phyloP scores from a whole-genome alignment of 129 eudicot species.

The Calendula officinalis region DNA sequence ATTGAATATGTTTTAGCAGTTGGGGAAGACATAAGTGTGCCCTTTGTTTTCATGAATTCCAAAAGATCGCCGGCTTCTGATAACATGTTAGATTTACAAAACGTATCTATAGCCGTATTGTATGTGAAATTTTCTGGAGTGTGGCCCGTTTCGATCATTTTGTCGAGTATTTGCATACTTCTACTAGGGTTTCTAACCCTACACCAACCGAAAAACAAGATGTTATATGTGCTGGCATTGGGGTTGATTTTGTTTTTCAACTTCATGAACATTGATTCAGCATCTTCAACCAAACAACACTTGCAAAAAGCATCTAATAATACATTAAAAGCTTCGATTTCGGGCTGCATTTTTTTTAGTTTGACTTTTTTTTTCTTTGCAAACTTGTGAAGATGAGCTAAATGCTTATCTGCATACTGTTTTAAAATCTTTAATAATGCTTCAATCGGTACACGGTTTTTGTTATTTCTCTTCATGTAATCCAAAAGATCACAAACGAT shows the following conservation, averaged over 20 bases:
- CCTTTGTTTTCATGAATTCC: slow-evolving; percentile 67
- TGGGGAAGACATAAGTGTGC: slow-evolving; percentile 70
- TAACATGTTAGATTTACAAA: slow-evolving; percentile 77
- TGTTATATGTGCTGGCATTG: slow-evolving; percentile 58
- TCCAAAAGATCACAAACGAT: slow-evolving; percentile 74
- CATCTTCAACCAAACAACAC: slow-evolving; percentile 71
- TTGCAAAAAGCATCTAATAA: slow-evolving; percentile 78
- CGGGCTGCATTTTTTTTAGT: slow-evolving; percentile 65
- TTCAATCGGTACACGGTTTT: slow-evolving; percentile 57
- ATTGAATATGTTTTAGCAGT: slow-evolving; percentile 82
- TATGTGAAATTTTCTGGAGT: slow-evolving; percentile 81
- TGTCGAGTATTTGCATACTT: slow-evolving; percentile 61
- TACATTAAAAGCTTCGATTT: slow-evolving; percentile 65
- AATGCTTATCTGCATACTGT: slow-evolving; percentile 68
- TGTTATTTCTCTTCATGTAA: slow-evolving; percentile 65
- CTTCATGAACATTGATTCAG: slow-evolving; percentile 57
- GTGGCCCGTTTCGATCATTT: slow-evolving; percentile 65
- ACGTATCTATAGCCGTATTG: slow-evolving; percentile 80
- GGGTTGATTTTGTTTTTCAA: slow-evolving; percentile 57
- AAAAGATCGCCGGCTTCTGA: slow-evolving; percentile 62
- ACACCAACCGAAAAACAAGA: slow-evolving; percentile 89
- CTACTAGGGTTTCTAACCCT: slow-evolving; percentile 64
- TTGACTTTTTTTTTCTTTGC: slow-evolving; percentile 78
- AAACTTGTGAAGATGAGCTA: slow-evolving; percentile 69
- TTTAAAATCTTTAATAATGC: slow-evolving; percentile 51